Conservation (phyloP, 2,329 filamentous ascomycete species). For the Rhynchosporium agropyri region DNA sequence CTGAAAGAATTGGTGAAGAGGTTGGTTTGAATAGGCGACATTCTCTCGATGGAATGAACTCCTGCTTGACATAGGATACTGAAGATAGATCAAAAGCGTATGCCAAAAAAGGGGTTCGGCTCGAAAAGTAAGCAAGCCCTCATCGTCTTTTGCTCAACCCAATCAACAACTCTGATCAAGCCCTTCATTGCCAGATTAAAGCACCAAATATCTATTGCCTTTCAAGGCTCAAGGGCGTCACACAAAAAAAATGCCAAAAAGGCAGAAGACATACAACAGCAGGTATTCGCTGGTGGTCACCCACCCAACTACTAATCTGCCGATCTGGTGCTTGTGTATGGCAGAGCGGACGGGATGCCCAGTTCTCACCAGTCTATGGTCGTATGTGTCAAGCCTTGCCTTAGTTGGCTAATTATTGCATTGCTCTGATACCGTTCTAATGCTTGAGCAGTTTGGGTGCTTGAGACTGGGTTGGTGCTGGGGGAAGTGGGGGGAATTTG, state of each 20-base stretch:
- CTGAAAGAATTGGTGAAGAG: no score
- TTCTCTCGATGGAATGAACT: no score
- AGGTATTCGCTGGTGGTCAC: conserved; percentile 34
- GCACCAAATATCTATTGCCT: not conserved
- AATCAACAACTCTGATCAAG: no score
- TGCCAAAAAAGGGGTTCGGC: no score
- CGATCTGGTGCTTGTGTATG: conserved; percentile 35
- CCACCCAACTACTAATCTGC: no score
- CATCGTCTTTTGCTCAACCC: no score
- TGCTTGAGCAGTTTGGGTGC: not conserved
- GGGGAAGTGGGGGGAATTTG: no score
- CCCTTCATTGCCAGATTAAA: not conserved
- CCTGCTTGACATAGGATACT: no score
- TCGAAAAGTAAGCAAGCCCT: no score
- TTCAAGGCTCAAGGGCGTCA: not conserved
- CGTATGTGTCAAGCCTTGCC: conserved; percentile 25
- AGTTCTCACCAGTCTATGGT: conserved; percentile 31
- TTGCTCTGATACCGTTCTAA: not conserved
- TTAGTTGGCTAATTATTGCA: conserved; percentile 16
- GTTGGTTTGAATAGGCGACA: no score
- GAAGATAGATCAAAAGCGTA: no score
- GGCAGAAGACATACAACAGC: conserved; percentile 38
- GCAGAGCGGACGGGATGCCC: conserved; percentile 39
- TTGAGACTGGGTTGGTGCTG: not conserved
- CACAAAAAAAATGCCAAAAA: conserved; percentile 8